phyloP scores from a whole-genome alignment of 208 protist species.

The Trypanosoma lewisi region DNA sequence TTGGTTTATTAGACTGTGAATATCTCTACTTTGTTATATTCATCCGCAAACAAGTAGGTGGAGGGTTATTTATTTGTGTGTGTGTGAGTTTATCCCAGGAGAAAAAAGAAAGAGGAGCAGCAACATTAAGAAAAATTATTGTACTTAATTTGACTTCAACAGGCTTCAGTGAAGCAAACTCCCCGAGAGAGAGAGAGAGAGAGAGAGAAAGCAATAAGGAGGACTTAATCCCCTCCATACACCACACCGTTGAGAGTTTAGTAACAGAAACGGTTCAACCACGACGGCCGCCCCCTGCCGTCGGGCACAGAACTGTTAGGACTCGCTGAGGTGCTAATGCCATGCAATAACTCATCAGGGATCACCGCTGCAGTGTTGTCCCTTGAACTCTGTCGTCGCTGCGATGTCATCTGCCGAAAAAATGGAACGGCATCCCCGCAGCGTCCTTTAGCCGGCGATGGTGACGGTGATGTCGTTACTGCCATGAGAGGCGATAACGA shows the following conservation, averaged over 20 bases:
- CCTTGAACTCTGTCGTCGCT: neutral
- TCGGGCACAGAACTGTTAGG: neutral
- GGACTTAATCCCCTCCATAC: no score
- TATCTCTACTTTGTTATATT: neutral
- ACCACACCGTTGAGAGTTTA: neutral
- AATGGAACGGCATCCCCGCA: slow-evolving; percentile 5
- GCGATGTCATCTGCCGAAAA: slow-evolving; percentile 5
- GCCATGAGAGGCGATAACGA: neutral
- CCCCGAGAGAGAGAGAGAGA: neutral
- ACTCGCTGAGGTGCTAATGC: neutral
- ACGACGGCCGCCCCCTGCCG: neutral
- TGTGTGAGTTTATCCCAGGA: no score
- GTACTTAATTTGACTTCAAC: neutral
- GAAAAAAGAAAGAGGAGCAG: slow-evolving; percentile 1
- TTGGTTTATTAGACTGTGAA: slow-evolving; percentile 6
- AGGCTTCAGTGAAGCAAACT: neutral
- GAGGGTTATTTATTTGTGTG: no score
- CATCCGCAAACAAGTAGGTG: neutral
- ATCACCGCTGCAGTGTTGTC: neutral
- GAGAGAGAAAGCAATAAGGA: neutral
- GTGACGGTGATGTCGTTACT: neutral
- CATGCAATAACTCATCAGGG: neutral
- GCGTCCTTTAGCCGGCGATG: slow-evolving; percentile 2
- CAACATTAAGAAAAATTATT: neutral
- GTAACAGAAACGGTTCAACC: slow-evolving; percentile 14